These are phyloP conservation scores for Acer saccharum DNA, from an alignment of 345 rosid genomes.

Conservation along the genomic window DNA sequence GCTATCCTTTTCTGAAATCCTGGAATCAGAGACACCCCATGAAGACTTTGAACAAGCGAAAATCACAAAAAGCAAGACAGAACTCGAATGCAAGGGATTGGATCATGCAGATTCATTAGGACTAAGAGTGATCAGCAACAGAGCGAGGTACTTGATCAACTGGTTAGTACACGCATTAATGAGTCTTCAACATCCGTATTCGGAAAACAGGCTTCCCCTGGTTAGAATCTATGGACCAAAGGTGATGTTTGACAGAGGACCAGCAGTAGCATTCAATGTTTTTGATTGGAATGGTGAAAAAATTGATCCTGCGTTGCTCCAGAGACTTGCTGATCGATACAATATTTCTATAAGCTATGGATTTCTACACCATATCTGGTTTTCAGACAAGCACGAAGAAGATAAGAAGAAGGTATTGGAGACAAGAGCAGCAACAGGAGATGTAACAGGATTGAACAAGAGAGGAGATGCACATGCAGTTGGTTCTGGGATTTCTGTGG, in stretches of 20 bases:
- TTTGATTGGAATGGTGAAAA: constrained; percentile 91
- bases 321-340: constrained; percentile 73
- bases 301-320: constrained; percentile 65
- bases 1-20: constrained; percentile 36
- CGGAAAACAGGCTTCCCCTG: constrained; percentile 35
- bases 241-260: constrained; percentile 48
- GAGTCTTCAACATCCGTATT: constrained; percentile 65
- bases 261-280: constrained; percentile 70
- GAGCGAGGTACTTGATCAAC: constrained; percentile 61
- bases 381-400: constrained; percentile 36
- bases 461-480: constrained; percentile 14
- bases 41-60: constrained; percentile 1
- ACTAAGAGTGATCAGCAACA: constrained; percentile 47
- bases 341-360: constrained; percentile 59
- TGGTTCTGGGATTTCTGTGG: constrained; percentile 42
- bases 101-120: constrained; percentile 84
- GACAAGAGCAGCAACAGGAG: constrained; percentile 14
- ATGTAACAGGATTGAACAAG: constrained; percentile 1
- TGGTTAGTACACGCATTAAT: constrained; percentile 77
- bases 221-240: constrained; percentile 77
- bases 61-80: background rate
- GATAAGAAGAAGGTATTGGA: constrained; percentile 32
- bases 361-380: constrained; percentile 41
- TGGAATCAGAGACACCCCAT: constrained; percentile 28
- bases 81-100: constrained; percentile 57